Conservation (phyloP, 306 rosid species). For the Rubus parviflorus region DNA sequence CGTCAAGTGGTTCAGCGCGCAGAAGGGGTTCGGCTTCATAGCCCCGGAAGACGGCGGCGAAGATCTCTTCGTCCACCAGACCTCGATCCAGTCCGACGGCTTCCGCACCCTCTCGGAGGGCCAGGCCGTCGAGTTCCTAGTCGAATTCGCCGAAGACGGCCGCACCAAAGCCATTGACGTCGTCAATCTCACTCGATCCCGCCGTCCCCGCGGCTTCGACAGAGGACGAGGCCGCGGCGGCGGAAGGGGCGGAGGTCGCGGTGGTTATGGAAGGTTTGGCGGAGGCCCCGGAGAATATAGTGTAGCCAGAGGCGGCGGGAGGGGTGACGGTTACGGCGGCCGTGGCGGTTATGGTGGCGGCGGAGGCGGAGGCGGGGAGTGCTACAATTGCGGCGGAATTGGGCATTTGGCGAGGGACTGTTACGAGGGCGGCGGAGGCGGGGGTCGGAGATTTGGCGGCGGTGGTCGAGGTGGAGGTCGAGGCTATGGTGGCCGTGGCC, state of each 20-base stretch:
- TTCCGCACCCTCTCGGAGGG: slow-evolving; percentile 63
- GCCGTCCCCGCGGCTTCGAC: slow-evolving; percentile 29
- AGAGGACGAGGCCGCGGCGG: slow-evolving; percentile 37
- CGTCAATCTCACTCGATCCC: slow-evolving; percentile 35
- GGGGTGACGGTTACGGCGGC: slow-evolving; percentile 13
- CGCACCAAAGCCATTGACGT: slow-evolving; percentile 78
- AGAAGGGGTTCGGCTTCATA: slow-evolving; percentile 82
- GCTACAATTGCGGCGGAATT: slow-evolving; percentile 61
- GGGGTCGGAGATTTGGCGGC: slow-evolving; percentile 20
- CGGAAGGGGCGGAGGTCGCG: slow-evolving; percentile 20
- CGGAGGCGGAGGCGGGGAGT: slow-evolving; percentile 36
- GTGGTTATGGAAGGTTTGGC: slow-evolving; percentile 31
- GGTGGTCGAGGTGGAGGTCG: slow-evolving; percentile 22
- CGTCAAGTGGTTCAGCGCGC: slow-evolving; percentile 80
- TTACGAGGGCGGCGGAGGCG: slow-evolving; percentile 26
- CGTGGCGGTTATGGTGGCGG: slow-evolving; percentile 28
- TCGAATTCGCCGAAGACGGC: slow-evolving; percentile 53
- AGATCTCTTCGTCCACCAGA: slow-evolving; percentile 84
- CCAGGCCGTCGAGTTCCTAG: slow-evolving; percentile 55
- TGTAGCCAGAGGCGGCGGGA: slow-evolving; percentile 28
- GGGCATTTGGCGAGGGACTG: slow-evolving; percentile 72
- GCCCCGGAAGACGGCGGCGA: slow-evolving; percentile 57
- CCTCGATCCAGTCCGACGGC: slow-evolving; percentile 74
- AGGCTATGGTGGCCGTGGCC: slow-evolving; percentile 26
- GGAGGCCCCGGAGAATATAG: slow-evolving; percentile 25